These are phyloP conservation scores for Umbilicaria muhlenbergii DNA, from an alignment of 495 filamentous ascomycete genomes.

Conservation along the genomic window DNA sequence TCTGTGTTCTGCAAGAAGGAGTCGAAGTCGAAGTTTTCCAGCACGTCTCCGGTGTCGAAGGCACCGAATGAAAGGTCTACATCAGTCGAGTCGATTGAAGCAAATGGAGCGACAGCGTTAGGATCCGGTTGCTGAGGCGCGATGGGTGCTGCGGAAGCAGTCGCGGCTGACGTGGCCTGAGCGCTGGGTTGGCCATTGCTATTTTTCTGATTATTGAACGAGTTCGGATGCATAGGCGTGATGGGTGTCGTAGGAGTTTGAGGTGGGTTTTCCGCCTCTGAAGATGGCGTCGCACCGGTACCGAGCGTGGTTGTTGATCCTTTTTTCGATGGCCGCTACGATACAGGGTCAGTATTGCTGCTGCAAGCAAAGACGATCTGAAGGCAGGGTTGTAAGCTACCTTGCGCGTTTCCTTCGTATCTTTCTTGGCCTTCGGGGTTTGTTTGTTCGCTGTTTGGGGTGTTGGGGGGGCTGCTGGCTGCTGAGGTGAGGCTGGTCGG, in stretches of 20 bases:
- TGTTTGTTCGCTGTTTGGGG: constrained; percentile 66
- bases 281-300: constrained; percentile 57
- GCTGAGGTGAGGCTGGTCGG: constrained; percentile 60
- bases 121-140: constrained; percentile 31
- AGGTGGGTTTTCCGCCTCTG: constrained; percentile 52
- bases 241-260: constrained; percentile 75
- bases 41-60: constrained; percentile 49
- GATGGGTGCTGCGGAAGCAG: constrained; percentile 24
- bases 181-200: constrained; percentile 26
- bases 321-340: constrained; percentile 52
- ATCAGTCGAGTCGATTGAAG: constrained; percentile 20
- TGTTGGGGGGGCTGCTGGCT: constrained; percentile 75
- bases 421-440: constrained; percentile 69
- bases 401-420: constrained; percentile 56
- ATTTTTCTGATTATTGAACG: constrained; percentile 40
- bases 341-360: constrained; percentile 4
- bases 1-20: constrained; percentile 62
- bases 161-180: constrained; percentile 26
- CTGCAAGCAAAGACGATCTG: constrained; percentile 8
- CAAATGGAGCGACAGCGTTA: constrained; percentile 13
- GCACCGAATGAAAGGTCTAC: constrained; percentile 41
- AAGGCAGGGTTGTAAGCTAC: constrained; percentile 35
- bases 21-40: constrained; percentile 93
- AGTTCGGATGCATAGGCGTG: constrained; percentile 57
- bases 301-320: constrained; percentile 38